A percentile compares a stretch with the other conserved stretches of the same genome.
These are phyloP conservation scores for Calvatia gigantea DNA, from an alignment of 768 basidiomycete genomes.

Conservation along the genomic window DNA sequence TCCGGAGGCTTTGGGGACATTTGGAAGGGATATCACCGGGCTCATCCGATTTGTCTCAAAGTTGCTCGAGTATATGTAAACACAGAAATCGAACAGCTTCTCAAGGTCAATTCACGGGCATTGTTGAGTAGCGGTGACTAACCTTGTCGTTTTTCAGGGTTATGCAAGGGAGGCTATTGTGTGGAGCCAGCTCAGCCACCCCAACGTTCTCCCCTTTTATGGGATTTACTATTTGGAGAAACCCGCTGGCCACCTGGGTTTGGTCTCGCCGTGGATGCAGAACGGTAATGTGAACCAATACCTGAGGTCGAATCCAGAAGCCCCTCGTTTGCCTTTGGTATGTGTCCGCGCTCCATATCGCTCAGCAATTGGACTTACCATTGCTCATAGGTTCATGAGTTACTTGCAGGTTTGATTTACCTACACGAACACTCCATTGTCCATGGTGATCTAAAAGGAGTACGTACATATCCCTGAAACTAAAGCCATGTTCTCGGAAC, in stretches of 20 bases:
- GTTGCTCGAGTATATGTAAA: constrained; percentile 2
- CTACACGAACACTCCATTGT: neutral
- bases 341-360: too few relatives aligned
- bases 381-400: neutral
- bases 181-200: constrained; percentile 31
- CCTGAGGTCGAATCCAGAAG: constrained; percentile 9
- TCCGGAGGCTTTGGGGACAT: neutral
- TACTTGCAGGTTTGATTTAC: neutral
- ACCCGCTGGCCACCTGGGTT: neutral
- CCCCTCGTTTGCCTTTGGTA: constrained; percentile 15
- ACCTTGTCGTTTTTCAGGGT: too few relatives aligned
- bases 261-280: constrained; percentile 20
- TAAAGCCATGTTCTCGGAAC: neutral
- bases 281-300: constrained; percentile 18
- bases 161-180: constrained; percentile 22
- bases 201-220: constrained; percentile 31
- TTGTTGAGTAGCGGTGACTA: too few relatives aligned
- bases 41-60: neutral
- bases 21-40: neutral
- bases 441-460: constrained; percentile 9
- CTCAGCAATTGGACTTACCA: neutral
- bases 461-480: neutral
- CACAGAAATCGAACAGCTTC: too few relatives aligned
- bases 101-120: too few relatives aligned
- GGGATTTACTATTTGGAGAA: constrained; percentile 23